Evolutionary conservation across 345 rosid species (phyloP).

Genomic region (Luvunga scandens): DNA sequence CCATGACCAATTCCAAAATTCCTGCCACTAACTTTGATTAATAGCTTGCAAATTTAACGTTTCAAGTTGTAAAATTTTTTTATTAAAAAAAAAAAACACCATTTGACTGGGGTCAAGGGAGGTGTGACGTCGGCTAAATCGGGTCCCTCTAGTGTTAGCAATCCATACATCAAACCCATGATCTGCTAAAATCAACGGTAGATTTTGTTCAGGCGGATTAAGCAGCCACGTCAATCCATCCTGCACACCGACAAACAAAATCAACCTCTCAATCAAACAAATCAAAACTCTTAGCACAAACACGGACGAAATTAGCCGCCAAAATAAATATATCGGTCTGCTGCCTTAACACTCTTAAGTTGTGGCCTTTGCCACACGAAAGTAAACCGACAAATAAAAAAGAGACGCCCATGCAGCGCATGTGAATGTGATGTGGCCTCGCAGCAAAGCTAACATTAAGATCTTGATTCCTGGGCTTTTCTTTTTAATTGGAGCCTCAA

Average conservation of each 20-base stretch:
- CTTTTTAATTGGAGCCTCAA: neutral
- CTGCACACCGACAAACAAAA: slow-evolving; percentile 31
- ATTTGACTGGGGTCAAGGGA: slow-evolving; percentile 42
- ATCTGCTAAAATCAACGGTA: slow-evolving; percentile 83
- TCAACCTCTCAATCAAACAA: neutral
- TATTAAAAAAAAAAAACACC: slow-evolving; percentile 29
- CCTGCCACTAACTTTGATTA: slow-evolving; percentile 31
- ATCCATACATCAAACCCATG: slow-evolving; percentile 97
- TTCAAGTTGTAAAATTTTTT: neutral
- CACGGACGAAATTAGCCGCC: neutral
- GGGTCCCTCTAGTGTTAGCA: slow-evolving; percentile 79
- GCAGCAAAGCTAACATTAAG: neutral
- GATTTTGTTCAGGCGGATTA: slow-evolving; percentile 75
- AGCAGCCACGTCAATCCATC: slow-evolving; percentile 93
- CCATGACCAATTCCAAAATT: slow-evolving; percentile 94
- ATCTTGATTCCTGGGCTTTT: neutral
- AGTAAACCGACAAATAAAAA: neutral
- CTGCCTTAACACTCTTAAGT: neutral
- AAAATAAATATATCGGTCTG: neutral
- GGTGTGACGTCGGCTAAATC: slow-evolving; percentile 63
- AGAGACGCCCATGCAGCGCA: neutral
- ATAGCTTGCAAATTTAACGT: neutral
- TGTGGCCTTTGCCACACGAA: neutral
- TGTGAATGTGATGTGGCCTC: neutral
- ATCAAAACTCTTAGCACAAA: neutral